phyloP scores from a whole-genome alignment of 2,329 filamentous ascomycete species.

The Phialophora tarda region DNA sequence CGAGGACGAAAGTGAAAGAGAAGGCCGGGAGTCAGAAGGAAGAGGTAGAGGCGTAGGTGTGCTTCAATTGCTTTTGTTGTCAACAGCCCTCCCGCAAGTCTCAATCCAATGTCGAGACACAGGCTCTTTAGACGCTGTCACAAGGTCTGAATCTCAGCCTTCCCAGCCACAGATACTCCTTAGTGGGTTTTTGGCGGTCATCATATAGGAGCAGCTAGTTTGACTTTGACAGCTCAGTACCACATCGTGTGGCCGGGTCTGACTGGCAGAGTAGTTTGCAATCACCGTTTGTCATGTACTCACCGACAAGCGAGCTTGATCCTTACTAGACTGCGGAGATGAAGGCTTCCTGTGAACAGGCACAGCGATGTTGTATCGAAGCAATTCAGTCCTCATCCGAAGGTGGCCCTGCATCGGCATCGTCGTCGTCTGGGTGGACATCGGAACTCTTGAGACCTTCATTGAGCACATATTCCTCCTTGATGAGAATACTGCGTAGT shows the following conservation, averaged over 20 bases:
- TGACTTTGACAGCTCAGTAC: not conserved
- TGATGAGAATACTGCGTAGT: slow-evolving; percentile 50
- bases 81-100: not conserved
- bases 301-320: not conserved
- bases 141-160: not conserved
- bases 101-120: not conserved
- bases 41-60: slow-evolving; percentile 43
- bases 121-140: not conserved
- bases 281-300: not conserved
- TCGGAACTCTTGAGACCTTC: slow-evolving; percentile 48
- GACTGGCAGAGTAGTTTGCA: not conserved
- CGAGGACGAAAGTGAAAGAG: slow-evolving; percentile 24
- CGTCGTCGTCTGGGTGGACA: slow-evolving; percentile 44
- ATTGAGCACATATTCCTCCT: slow-evolving; percentile 55
- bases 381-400: slow-evolving; percentile 35
- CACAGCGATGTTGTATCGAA: not conserved
- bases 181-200: not conserved
- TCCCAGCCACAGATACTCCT: not conserved
- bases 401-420: slow-evolving; percentile 35
- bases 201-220: not conserved
- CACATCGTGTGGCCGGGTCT: not conserved
- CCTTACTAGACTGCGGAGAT: not conserved
- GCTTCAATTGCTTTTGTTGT: slow-evolving; percentile 15
- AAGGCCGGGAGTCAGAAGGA: slow-evolving; percentile 18
- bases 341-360: not conserved